A percentile compares a stretch with the other conserved stretches of the same genome.
These are phyloP conservation scores for Peronospora belbahrii DNA, from an alignment of 352 stramenopile genomes.

Conservation along the genomic window DNA sequence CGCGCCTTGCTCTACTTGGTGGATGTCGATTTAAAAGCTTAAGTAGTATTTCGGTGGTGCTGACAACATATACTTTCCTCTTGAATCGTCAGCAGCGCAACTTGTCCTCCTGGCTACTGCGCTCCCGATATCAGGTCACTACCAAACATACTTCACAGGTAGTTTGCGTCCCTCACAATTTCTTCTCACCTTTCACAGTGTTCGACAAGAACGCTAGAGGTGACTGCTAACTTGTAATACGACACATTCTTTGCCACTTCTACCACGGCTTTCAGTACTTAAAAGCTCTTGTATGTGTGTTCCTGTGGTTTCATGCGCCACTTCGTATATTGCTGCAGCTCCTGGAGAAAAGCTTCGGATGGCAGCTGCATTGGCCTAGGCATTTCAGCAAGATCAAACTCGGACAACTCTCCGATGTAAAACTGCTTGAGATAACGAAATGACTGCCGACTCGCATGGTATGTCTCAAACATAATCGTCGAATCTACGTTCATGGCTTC, in stretches of 20 bases:
- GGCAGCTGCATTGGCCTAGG: slow-evolving; percentile 41
- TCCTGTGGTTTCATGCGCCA: slow-evolving; percentile 66
- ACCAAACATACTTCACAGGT: too few species aligned
- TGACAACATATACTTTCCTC: too few species aligned
- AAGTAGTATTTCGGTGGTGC: too few species aligned
- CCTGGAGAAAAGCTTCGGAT: slow-evolving; percentile 64
- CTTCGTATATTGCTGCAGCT: slow-evolving; percentile 70
- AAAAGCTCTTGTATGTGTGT: slow-evolving; percentile 77
- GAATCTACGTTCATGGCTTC: slow-evolving; percentile 85
- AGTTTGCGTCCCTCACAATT: too few species aligned
- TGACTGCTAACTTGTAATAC: too few species aligned
- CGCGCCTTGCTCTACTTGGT: too few species aligned
- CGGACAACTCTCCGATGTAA: slow-evolving; percentile 83
- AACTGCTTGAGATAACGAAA: slow-evolving; percentile 89
- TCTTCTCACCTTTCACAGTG: too few species aligned
- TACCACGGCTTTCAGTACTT: slow-evolving; percentile 8
- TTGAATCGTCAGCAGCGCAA: too few species aligned
- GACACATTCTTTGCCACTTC: slow-evolving; percentile 1
- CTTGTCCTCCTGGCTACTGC: too few species aligned
- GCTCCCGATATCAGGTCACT: too few species aligned
- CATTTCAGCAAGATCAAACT: slow-evolving; percentile 47
- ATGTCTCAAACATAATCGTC: slow-evolving; percentile 89
- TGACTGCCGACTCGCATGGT: slow-evolving; percentile 86
- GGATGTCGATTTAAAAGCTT: too few species aligned
- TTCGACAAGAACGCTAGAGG: too few species aligned